Conservation (phyloP, 179 eudicot species). For the Spinacia oleracea region DNA sequence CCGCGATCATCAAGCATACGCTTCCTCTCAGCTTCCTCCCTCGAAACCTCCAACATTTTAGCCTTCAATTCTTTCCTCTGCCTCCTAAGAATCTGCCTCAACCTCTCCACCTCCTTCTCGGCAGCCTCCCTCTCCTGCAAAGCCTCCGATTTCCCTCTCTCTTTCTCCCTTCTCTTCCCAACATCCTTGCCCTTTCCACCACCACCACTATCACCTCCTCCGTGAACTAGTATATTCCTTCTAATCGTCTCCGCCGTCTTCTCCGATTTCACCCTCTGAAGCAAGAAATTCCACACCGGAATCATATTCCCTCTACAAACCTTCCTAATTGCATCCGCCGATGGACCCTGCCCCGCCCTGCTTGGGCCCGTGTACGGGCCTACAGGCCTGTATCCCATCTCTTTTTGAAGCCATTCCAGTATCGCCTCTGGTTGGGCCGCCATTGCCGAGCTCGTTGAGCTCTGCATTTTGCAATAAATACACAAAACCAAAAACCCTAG, state of each 20-base stretch:
- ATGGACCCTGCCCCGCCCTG: conserved; percentile 48
- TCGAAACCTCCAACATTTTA: conserved; percentile 84
- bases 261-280: conserved; percentile 84
- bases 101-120: conserved; percentile 93
- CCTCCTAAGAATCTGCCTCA: conserved; percentile 82
- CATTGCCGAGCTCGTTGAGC: conserved; percentile 36
- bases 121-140: conserved; percentile 79
- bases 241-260: conserved; percentile 79
- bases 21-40: conserved; percentile 90
- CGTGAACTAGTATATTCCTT: conserved; percentile 78
- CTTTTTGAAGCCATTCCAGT: conserved; percentile 81
- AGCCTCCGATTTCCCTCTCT: conserved; percentile 50
- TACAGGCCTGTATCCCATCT: conserved; percentile 83
- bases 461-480: conserved; percentile 5
- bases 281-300: conserved; percentile 74
- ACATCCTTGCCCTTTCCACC: conserved; percentile 28
- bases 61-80: conserved; percentile 86
- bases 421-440: conserved; percentile 77
- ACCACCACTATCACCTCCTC: conserved; percentile 37
- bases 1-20: conserved; percentile 91
- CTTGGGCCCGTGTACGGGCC: conserved; percentile 51
- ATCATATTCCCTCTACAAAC: conserved; percentile 90
- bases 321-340: conserved; percentile 64
- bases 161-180: conserved; percentile 42
- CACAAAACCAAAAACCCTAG: conserved; percentile 11